Evolutionary conservation across 768 basidiomycete species (phyloP), one percentile per base, ranked within the genome.

Genomic region (Brasilioporus rufonigricans): DNA sequence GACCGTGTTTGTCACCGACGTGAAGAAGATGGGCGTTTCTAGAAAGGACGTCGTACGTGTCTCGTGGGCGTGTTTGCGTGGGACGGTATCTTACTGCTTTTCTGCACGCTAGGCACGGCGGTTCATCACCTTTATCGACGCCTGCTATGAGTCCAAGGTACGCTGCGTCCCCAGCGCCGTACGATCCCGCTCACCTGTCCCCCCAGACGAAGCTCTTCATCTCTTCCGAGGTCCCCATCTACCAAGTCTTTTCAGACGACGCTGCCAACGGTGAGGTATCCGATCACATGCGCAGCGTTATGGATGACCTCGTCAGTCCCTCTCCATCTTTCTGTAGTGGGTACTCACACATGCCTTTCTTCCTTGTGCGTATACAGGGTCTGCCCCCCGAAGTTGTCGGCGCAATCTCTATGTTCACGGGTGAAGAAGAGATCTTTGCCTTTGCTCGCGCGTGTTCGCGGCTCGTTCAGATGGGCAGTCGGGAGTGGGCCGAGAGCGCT

Each of bases 61-160:
- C 36, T 29, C 19, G 6, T 16, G 26, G 14, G 1, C 21, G 13
- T 27, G 21, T 26, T 52, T 33, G 5, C n/a, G 4, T 48, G n/a
- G 1, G n/a, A 23, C 41, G 54, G 52, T 18, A 35, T 16, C 29
- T 26, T 10, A 47, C 23, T 10, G 1, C 11, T 38, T 14, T 21
- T 11, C 26, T 36, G 18, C 16, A 21, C 32, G 0, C 45, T 21
- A 91, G 90, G 95, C 95, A 19, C 80, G 97, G 61, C 77, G 97
- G 58, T 98, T 99, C 68, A 99, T 99, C 66, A 95, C 95, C 1
- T 98, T 98, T 69, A 87, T 99, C 62, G 97, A 99, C 76, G 91
- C 93, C 23, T 95, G 93, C 65, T 96, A 96, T 63, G 93, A 96
- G 68, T 93, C 85, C 77, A 91, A 87, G 79, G 87, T 86, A 64